phyloP scores from a whole-genome alignment of 306 rosid species.

The Abrus precatorius region DNA sequence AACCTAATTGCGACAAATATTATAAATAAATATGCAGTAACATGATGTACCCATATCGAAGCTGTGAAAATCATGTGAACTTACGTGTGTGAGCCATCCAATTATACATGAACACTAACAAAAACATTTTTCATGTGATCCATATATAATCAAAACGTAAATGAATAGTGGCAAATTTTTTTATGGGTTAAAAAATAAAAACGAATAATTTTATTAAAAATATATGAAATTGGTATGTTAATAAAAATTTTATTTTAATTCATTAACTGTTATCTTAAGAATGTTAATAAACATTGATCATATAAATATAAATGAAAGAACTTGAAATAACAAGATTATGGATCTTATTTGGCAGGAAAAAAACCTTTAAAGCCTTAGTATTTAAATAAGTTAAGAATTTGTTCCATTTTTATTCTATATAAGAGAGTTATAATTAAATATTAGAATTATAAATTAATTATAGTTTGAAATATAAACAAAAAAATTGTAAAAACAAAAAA shows the following conservation, averaged over 20 bases:
- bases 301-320: no score
- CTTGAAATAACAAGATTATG: background rate
- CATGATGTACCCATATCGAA: background rate
- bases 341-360: background rate
- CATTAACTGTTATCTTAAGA: no score
- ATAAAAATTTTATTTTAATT: no score
- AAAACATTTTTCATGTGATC: background rate
- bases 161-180: background rate
- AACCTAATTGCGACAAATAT: slow-evolving; percentile 31
- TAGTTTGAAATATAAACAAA: no score
- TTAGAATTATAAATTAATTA: no score
- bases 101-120: background rate
- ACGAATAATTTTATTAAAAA: no score
- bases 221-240: no score
- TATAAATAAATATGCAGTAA: background rate
- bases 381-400: background rate
- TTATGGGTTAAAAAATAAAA: no score
- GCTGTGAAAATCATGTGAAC: slow-evolving; percentile 1
- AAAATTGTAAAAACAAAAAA: no score
- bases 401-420: background rate
- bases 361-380: background rate
- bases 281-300: no score
- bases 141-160: no score
- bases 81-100: background rate
- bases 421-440: background rate